These are phyloP conservation scores for Mycena venus DNA, from an alignment of 768 basidiomycete genomes.

Conservation along the genomic window DNA sequence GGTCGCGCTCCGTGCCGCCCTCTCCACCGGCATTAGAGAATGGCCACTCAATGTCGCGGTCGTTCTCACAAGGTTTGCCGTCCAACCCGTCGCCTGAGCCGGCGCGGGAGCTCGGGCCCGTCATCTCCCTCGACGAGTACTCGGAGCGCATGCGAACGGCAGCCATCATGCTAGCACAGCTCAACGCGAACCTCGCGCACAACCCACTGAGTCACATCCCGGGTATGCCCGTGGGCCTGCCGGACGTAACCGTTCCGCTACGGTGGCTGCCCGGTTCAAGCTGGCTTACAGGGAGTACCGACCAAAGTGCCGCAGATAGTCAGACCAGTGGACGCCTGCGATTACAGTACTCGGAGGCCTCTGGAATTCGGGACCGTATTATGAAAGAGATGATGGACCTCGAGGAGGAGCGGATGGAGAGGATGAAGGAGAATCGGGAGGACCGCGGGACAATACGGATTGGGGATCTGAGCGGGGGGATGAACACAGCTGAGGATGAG, in stretches of 20 bases:
- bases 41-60: slow-evolving; percentile 29
- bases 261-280: slow-evolving; percentile 70
- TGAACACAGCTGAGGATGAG: slow-evolving; percentile 90
- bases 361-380: slow-evolving; percentile 92
- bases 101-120: slow-evolving; percentile 38
- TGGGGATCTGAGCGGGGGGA: slow-evolving; percentile 61
- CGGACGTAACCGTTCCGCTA: slow-evolving; percentile 43
- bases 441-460: slow-evolving; percentile 77
- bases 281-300: slow-evolving; percentile 54
- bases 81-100: slow-evolving; percentile 21
- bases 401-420: slow-evolving; percentile 96
- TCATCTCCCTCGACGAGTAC: slow-evolving; percentile 94
- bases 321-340: slow-evolving; percentile 65
- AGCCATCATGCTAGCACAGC: slow-evolving; percentile 97
- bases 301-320: slow-evolving; percentile 38
- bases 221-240: slow-evolving; percentile 28
- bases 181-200: slow-evolving; percentile 82
- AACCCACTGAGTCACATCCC: slow-evolving; percentile 18
- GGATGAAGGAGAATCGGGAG: slow-evolving; percentile 83
- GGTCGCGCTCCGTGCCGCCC: slow-evolving; percentile 73
- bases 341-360: slow-evolving; percentile 85
- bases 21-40: slow-evolving; percentile 38
- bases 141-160: slow-evolving; percentile 99
- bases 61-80: slow-evolving; percentile 13
- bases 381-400: slow-evolving; percentile 99